Conservation (phyloP, 2,329 filamentous ascomycete species). For the Cytospora schulzeri region DNA sequence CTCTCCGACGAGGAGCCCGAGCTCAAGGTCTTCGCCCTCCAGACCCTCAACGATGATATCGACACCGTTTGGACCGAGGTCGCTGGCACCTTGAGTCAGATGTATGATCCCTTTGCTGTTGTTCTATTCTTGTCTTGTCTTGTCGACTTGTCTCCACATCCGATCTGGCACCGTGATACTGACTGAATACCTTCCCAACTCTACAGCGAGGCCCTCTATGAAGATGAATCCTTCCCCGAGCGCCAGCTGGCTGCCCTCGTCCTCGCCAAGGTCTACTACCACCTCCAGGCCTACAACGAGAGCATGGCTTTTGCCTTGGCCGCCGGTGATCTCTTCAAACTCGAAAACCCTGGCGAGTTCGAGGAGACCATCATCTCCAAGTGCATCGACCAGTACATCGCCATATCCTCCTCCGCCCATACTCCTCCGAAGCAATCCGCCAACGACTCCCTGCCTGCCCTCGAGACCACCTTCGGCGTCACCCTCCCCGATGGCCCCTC, state of each 20-base stretch:
- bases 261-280: slow-evolving; percentile 97
- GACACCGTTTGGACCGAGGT: slow-evolving; percentile 98
- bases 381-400: slow-evolving; percentile 97
- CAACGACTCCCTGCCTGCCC: slow-evolving; percentile 60
- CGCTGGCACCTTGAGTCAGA: slow-evolving; percentile 86
- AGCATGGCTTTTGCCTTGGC: slow-evolving; percentile 98
- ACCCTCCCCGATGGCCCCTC: slow-evolving; percentile 67
- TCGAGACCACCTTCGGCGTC: slow-evolving; percentile 78
- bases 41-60: slow-evolving; percentile 94
- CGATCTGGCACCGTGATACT: not conserved
- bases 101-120: slow-evolving; percentile 58
- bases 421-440: slow-evolving; percentile 46
- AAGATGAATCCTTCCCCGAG: slow-evolving; percentile 93
- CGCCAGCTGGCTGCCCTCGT: slow-evolving; percentile 92
- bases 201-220: slow-evolving; percentile 88
- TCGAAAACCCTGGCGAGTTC: slow-evolving; percentile 89
- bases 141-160: too few species aligned
- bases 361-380: slow-evolving; percentile 99
- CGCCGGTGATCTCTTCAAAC: slow-evolving; percentile 91
- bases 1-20: slow-evolving; percentile 92
- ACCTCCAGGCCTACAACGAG: slow-evolving; percentile 97
- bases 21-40: slow-evolving; percentile 91
- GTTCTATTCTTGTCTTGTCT: slow-evolving; percentile 23
- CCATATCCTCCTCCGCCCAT: slow-evolving; percentile 62
- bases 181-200: slow-evolving; percentile 22